Conservation (phyloP, 495 filamentous ascomycete genomes). For the Lineolata rhizophorae region DNA sequence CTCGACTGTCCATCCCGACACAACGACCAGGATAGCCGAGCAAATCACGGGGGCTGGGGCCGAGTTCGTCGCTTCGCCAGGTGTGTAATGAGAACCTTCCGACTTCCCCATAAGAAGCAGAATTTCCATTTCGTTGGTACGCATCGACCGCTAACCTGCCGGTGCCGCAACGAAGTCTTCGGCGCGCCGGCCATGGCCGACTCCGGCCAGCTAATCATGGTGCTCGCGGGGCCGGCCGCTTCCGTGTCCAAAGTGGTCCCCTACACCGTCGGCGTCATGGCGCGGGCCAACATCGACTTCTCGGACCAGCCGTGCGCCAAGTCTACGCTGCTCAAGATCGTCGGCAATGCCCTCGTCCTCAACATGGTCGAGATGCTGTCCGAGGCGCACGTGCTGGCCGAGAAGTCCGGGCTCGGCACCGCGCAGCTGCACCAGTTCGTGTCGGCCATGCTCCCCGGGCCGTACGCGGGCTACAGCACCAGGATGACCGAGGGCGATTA, state of each 20-base stretch:
- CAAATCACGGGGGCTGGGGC: conserved; percentile 33
- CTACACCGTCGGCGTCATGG: conserved; percentile 61
- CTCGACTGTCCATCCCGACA: conserved; percentile 75
- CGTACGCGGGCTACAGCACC: conserved; percentile 45
- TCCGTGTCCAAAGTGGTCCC: conserved; percentile 43
- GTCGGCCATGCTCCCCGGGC: conserved; percentile 38
- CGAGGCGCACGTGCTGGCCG: conserved; percentile 55
- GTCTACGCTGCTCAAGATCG: conserved; percentile 48
- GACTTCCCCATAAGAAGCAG: too few relatives aligned
- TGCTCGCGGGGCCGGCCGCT: conserved; percentile 44
- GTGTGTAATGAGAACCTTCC: too few relatives aligned
- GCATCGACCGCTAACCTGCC: too few relatives aligned
- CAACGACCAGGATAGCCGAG: conserved; percentile 39
- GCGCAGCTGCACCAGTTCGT: conserved; percentile 47
- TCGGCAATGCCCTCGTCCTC: conserved; percentile 74
- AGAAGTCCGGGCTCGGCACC: conserved; percentile 56
- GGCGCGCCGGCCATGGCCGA: conserved; percentile 65
- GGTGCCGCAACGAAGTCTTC: too few relatives aligned
- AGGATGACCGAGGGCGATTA: conserved; percentile 64
- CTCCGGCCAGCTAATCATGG: conserved; percentile 48
- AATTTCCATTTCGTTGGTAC: too few relatives aligned
- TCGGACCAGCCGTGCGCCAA: conserved; percentile 33
- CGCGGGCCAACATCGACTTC: conserved; percentile 48
- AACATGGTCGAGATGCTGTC: conserved; percentile 61
- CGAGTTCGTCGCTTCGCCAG: conserved; percentile 60